Conservation (phyloP, 1,284 basidiomycete genomes). For the Rhodotorula glutinis region DNA sequence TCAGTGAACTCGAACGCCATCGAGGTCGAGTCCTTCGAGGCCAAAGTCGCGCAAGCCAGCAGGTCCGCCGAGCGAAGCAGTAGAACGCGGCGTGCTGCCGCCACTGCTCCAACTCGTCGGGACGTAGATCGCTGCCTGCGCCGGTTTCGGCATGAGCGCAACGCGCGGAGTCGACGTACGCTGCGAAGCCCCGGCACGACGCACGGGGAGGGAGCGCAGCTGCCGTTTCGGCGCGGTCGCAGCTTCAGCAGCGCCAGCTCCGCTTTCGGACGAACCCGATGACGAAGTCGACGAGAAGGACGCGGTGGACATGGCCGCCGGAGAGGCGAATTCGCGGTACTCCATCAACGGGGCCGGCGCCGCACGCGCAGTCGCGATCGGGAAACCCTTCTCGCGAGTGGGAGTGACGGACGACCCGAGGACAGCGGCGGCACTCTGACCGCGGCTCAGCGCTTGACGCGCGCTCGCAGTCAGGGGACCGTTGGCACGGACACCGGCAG, state of each 20-base stretch:
- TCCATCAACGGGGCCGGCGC: background rate
- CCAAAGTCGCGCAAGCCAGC: conserved; percentile 1
- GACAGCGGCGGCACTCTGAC: background rate
- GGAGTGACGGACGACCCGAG: background rate
- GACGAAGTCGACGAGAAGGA: background rate
- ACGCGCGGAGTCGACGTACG: background rate
- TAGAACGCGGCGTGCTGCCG: background rate
- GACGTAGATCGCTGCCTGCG: conserved; percentile 1
- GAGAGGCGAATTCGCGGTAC: conserved; percentile 1
- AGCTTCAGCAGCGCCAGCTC: background rate
- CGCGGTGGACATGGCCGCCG: background rate
- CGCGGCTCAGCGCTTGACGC: conserved; percentile 3
- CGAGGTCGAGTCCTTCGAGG: background rate
- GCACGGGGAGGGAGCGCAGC: conserved; percentile 14
- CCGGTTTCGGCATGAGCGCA: background rate
- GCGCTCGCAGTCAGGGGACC: background rate
- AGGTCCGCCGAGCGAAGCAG: background rate
- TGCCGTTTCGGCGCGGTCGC: background rate
- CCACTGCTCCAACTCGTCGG: background rate
- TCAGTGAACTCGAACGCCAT: conserved; percentile 6
- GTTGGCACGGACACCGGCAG: background rate
- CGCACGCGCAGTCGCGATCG: conserved; percentile 10
- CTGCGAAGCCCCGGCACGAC: background rate
- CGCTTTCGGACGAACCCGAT: background rate
- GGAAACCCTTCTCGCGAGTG: conserved; percentile 10